Percentiles rank a stretch among this genome's conserved stretches.
phyloP scores from a whole-genome alignment of 495 filamentous ascomycete species.

The Alectoria sarmentosa region DNA sequence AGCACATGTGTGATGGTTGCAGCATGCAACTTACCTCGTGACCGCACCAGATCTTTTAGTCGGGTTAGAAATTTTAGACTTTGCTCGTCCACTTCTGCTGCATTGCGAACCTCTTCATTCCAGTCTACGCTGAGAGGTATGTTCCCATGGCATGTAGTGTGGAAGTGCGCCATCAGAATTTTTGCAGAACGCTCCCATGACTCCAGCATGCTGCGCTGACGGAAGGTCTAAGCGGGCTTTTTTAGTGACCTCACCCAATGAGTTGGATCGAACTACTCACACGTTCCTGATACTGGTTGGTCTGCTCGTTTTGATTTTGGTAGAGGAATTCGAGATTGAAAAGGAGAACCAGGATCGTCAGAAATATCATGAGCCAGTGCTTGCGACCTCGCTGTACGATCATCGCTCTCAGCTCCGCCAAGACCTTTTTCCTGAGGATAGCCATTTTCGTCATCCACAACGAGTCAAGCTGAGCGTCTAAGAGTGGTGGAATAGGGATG shows the following conservation, averaged over 20 bases:
- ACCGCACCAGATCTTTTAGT: background rate
- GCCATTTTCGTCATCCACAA: constrained; percentile 5
- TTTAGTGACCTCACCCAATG: background rate
- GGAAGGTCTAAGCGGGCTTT: background rate
- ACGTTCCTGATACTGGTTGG: background rate
- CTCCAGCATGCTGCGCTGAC: background rate
- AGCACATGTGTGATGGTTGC: background rate
- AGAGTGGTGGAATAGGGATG: constrained; percentile 12
- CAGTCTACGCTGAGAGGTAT: background rate
- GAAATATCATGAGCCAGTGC: constrained; percentile 11
- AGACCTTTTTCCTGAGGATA: background rate
- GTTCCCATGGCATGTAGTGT: background rate
- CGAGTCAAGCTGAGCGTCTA: constrained; percentile 9
- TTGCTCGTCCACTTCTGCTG: background rate
- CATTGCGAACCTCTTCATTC: background rate
- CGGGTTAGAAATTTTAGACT: background rate
- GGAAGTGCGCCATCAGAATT: constrained; percentile 8
- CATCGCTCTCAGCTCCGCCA: background rate
- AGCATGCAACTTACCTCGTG: constrained; percentile 8
- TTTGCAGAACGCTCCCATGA: background rate
- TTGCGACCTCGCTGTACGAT: constrained; percentile 3
- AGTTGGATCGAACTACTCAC: background rate
- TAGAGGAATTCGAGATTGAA: constrained; percentile 9
- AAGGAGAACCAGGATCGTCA: constrained; percentile 1
- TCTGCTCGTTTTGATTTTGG: constrained; percentile 4